Evolutionary conservation across 2,329 filamentous ascomycete genomes (phyloP).

Genomic region (Geosmithia morbida): DNA sequence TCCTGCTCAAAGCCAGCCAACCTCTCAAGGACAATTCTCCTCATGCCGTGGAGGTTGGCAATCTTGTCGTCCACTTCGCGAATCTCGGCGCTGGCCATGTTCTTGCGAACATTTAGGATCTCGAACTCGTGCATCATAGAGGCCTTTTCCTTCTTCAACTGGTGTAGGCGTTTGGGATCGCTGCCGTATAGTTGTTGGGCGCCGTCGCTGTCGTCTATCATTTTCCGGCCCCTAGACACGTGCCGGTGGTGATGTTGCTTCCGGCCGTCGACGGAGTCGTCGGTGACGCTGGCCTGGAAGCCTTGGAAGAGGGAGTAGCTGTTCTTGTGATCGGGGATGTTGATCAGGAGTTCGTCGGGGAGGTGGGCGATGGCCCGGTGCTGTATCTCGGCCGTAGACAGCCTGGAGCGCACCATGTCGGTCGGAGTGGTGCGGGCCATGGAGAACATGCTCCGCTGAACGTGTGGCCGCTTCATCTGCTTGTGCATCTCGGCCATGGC

Average conservation of each 20-base stretch:
- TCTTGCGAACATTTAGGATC: conserved; percentile 84
- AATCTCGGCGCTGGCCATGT: conserved; percentile 95
- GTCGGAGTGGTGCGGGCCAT: conserved; percentile 86
- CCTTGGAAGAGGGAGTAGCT: conserved; percentile 91
- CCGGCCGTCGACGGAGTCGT: conserved; percentile 41
- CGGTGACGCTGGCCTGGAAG: conserved; percentile 79
- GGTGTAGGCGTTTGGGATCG: conserved; percentile 49
- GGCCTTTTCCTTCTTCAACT: conserved; percentile 67
- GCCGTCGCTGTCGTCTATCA: conserved; percentile 46
- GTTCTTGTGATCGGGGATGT: conserved; percentile 78
- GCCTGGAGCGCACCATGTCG: conserved; percentile 80
- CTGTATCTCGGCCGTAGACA: conserved; percentile 86
- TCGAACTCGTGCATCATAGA: conserved; percentile 74
- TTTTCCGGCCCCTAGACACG: conserved; percentile 60
- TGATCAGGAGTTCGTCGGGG: conserved; percentile 75
- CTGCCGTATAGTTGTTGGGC: not conserved
- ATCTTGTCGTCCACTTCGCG: conserved; percentile 96
- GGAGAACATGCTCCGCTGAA: conserved; percentile 84
- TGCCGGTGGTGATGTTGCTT: conserved; percentile 51
- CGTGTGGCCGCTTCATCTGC: conserved; percentile 66
- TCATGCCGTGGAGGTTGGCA: conserved; percentile 82
- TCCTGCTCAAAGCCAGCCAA: conserved; percentile 80
- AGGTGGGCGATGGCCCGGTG: conserved; percentile 81
- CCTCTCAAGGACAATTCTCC: conserved; percentile 78
- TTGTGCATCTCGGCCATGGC: conserved; percentile 84